phyloP scores from a whole-genome alignment of 768 basidiomycete genomes.

The Cubamyces sp. region DNA sequence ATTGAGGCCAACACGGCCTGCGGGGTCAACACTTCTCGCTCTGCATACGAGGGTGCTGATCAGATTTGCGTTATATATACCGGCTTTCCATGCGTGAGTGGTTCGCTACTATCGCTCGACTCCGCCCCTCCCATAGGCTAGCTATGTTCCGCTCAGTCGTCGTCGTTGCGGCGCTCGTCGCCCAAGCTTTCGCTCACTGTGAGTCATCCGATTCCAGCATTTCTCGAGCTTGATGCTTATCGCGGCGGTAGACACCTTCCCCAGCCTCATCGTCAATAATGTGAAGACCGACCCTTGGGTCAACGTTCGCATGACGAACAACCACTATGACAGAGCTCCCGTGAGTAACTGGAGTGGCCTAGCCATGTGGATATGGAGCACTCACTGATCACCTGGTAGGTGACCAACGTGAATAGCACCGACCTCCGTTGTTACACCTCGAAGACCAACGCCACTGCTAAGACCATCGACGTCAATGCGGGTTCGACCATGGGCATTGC shows the following conservation, averaged over 20 bases:
- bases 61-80: not conserved
- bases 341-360: slow-evolving; percentile 21
- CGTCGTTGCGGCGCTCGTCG: slow-evolving; percentile 23
- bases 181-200: slow-evolving; percentile 32
- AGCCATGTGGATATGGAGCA: not conserved
- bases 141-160: slow-evolving; percentile 12
- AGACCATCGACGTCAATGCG: slow-evolving; percentile 33
- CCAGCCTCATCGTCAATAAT: slow-evolving; percentile 33
- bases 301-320: slow-evolving; percentile 36
- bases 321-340: slow-evolving; percentile 34
- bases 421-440: slow-evolving; percentile 39
- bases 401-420: slow-evolving; percentile 34
- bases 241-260: slow-evolving; percentile 34
- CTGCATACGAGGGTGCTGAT: slow-evolving; percentile 3
- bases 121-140: not conserved
- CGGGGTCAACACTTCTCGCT: no score
- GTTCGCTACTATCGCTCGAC: not conserved
- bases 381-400: slow-evolving; percentile 21
- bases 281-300: slow-evolving; percentile 32
- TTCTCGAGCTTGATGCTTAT: not conserved
- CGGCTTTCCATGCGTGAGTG: not conserved
- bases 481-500: slow-evolving; percentile 37
- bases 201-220: not conserved
- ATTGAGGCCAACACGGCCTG: no score
- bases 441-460: slow-evolving; percentile 30